These are phyloP conservation scores for Lycium barbarum DNA, from an alignment of 257 asterid species.

Conservation along the genomic window DNA sequence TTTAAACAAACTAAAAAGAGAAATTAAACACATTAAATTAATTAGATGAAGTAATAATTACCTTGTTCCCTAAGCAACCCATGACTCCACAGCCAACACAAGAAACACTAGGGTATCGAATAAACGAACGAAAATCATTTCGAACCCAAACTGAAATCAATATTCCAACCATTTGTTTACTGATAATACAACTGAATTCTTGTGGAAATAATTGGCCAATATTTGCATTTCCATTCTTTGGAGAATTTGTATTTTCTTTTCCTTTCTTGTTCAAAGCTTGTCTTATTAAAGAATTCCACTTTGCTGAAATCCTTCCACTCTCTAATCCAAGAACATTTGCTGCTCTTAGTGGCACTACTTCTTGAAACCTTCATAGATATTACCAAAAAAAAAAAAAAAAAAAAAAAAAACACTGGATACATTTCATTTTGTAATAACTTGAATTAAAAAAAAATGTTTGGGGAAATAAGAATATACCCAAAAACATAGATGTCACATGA, in stretches of 20 bases:
- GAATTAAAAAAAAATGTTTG: not conserved
- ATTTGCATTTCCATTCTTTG: not conserved
- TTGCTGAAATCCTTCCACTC: conserved; percentile 41
- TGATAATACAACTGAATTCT: conserved; percentile 57
- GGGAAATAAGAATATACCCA: conserved; percentile 37
- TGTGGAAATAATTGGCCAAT: conserved; percentile 7
- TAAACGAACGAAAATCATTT: conserved; percentile 46
- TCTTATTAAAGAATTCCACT: conserved; percentile 67
- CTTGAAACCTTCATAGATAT: conserved; percentile 56
- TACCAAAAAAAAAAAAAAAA: too few species aligned
- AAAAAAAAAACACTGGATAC: too few species aligned
- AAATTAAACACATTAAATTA: too few species aligned
- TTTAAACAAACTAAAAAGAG: too few species aligned
- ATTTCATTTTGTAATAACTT: too few species aligned
- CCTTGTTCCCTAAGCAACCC: conserved; percentile 78
- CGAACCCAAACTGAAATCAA: conserved; percentile 70
- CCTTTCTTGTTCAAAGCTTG: conserved; percentile 45
- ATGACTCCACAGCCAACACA: conserved; percentile 75
- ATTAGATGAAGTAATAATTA: conserved; percentile 4
- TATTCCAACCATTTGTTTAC: conserved; percentile 77
- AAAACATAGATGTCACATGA: conserved; percentile 48
- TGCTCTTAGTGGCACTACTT: conserved; percentile 67
- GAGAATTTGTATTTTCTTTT: conserved; percentile 7
- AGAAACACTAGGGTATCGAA: conserved; percentile 59
- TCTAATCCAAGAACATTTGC: conserved; percentile 58